phyloP scores from a whole-genome alignment of 2,329 filamentous ascomycete species.

The Mollisiaceae sp. region DNA sequence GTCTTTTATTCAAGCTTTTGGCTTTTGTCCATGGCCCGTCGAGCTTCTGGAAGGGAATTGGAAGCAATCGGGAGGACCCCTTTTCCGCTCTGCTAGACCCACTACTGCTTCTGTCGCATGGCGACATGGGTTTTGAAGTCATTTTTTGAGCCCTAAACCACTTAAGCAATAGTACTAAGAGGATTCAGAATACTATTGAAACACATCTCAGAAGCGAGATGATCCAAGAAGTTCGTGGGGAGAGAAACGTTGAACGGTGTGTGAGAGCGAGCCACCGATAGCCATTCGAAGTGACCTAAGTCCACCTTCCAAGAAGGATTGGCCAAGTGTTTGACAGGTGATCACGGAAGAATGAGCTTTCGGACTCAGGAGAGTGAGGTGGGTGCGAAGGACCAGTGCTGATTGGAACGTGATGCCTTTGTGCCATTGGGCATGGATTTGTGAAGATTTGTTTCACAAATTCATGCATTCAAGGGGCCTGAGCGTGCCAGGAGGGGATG shows the following conservation, averaged over 20 bases:
- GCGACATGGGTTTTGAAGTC: constrained; percentile 15
- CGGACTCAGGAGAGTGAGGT: neutral
- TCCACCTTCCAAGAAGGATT: constrained; percentile 21
- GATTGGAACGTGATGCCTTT: constrained; percentile 3
- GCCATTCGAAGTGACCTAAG: constrained; percentile 1
- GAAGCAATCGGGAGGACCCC: neutral
- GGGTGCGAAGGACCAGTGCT: constrained; percentile 9
- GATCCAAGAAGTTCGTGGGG: constrained; percentile 10
- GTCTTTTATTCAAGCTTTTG: neutral
- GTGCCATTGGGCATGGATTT: constrained; percentile 15
- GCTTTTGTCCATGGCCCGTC: too few relatives aligned
- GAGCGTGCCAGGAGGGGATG: constrained; percentile 9
- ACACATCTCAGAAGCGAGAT: constrained; percentile 17
- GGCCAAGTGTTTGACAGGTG: constrained; percentile 11
- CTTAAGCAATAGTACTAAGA: constrained; percentile 1
- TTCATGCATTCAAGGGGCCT: constrained; percentile 18
- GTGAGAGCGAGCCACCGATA: neutral
- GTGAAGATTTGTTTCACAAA: constrained; percentile 24
- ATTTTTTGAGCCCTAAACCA: neutral
- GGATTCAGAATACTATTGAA: constrained; percentile 1
- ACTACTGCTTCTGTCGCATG: constrained; percentile 11
- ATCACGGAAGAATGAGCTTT: neutral
- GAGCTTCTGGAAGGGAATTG: constrained; percentile 17
- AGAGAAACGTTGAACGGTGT: neutral
- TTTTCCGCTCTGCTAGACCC: neutral